phyloP scores from a whole-genome alignment of 768 basidiomycete genomes.

The Brasilioporus rufonigricans region DNA sequence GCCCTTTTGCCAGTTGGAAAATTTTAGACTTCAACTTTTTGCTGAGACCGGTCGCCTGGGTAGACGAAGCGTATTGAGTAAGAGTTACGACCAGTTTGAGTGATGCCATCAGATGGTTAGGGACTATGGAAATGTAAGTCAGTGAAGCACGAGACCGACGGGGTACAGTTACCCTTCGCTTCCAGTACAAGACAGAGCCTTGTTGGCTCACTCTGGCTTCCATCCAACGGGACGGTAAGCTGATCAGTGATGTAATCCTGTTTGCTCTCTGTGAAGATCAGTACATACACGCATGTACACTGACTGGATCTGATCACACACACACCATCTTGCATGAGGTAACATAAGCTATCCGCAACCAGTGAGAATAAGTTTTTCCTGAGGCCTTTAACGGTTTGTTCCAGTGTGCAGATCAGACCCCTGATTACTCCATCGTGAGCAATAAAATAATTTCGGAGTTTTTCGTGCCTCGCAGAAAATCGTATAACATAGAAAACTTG shows the following conservation, averaged over 20 bases:
- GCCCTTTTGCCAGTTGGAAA: neutral
- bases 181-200: neutral
- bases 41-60: neutral
- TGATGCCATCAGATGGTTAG: neutral
- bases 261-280: neutral
- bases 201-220: neutral
- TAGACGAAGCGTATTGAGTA: neutral
- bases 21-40: neutral
- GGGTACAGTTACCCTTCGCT: neutral
- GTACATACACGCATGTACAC: neutral
- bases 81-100: neutral
- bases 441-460: neutral
- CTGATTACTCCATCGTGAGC: neutral
- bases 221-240: neutral
- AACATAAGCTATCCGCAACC: neutral
- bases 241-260: neutral
- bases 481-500: neutral
- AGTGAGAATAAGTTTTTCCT: neutral
- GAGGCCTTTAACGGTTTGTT: neutral
- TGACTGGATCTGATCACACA: neutral
- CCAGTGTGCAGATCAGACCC: neutral
- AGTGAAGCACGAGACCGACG: neutral
- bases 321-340: neutral
- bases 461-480: neutral
- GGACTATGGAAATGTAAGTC: neutral